These are phyloP conservation scores for Solanum bulbocastanum DNA, from an alignment of 257 asterid species.

Conservation along the genomic window DNA sequence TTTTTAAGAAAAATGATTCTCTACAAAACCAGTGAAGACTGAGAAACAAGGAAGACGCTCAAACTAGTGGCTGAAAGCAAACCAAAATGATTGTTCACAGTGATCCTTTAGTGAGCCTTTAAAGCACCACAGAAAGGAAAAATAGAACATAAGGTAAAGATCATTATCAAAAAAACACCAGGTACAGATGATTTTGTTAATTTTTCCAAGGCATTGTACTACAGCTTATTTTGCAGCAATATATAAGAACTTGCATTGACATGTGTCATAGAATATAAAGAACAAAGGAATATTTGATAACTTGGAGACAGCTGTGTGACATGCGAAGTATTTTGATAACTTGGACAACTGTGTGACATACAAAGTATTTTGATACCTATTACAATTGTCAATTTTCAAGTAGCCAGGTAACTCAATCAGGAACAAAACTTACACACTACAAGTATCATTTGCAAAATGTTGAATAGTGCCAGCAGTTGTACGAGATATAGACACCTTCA, in stretches of 20 bases:
- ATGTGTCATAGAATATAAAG: background rate
- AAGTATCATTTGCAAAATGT: slow-evolving; percentile 80
- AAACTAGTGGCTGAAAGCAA: background rate
- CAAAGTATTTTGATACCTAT: background rate
- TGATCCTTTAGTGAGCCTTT: background rate
- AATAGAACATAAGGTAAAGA: background rate
- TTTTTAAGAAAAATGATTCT: background rate
- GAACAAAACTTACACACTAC: slow-evolving; percentile 80
- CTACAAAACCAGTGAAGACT: background rate
- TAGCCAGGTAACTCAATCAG: background rate
- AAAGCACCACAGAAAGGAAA: background rate
- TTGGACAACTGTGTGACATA: background rate
- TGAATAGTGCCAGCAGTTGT: slow-evolving; percentile 87
- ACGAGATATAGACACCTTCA: slow-evolving; percentile 90
- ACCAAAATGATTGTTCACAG: background rate
- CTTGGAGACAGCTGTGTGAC: background rate
- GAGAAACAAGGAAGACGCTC: background rate
- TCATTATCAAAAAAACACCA: background rate
- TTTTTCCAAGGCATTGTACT: background rate
- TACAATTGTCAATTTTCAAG: background rate
- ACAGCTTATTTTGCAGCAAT: background rate
- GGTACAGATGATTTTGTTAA: background rate
- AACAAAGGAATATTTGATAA: background rate
- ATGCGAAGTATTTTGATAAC: background rate
- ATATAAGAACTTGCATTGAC: background rate